Percentiles rank a stretch among this genome's conserved stretches.
Evolutionary conservation across 2,329 filamentous ascomycete genomes (phyloP).

Genomic region (Orbilia oligospora): DNA sequence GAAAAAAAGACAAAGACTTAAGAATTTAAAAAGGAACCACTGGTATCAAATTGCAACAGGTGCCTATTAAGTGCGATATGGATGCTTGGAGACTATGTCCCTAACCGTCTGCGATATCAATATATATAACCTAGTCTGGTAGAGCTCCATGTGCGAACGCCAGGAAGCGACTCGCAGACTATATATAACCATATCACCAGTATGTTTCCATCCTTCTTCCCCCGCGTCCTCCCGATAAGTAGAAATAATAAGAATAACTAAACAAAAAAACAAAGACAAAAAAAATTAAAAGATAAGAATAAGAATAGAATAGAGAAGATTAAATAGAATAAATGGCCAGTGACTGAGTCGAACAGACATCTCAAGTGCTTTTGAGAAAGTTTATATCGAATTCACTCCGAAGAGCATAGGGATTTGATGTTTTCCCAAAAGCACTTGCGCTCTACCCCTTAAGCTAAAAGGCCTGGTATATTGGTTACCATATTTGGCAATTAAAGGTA

Average conservation of each 20-base stretch:
- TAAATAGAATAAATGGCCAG: not conserved
- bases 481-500: not conserved
- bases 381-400: too few species aligned
- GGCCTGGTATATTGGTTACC: not conserved
- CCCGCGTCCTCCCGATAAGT: too few species aligned
- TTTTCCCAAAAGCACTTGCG: not conserved
- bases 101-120: not conserved
- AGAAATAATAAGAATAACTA: too few species aligned
- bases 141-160: too few species aligned
- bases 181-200: too few species aligned
- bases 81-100: not conserved
- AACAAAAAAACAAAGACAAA: not conserved
- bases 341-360: slow-evolving; percentile 20
- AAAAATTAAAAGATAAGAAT: not conserved
- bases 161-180: too few species aligned
- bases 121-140: too few species aligned
- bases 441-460: slow-evolving; percentile 17
- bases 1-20: not conserved
- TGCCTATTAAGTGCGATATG: not conserved
- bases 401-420: too few species aligned
- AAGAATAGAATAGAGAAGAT: too few species aligned
- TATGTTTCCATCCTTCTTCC: too few species aligned
- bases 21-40: not conserved
- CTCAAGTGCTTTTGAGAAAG: not conserved
- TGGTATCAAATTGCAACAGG: not conserved